These are phyloP conservation scores for Fomitopsis pulvina DNA, from an alignment of 768 basidiomycete genomes.

Conservation along the genomic window DNA sequence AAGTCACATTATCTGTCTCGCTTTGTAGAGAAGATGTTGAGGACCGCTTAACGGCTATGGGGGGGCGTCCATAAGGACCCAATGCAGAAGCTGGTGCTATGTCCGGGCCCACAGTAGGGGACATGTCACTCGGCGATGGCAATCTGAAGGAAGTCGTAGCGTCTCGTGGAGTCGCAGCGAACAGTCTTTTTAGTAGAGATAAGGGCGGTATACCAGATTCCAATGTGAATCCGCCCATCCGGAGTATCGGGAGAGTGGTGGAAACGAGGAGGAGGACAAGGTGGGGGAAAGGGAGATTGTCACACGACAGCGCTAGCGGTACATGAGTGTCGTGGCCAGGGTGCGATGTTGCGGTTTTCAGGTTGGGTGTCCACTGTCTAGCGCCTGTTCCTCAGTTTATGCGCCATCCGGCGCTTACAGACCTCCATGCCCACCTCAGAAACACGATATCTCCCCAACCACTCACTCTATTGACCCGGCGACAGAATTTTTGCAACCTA, in stretches of 20 bases:
- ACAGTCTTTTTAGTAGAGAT: conserved; percentile 2
- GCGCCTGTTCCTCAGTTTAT: too few relatives aligned
- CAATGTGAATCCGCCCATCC: conserved; percentile 11
- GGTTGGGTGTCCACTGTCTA: too few relatives aligned
- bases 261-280: background rate
- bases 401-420: too few relatives aligned
- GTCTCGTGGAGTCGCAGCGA: conserved; percentile 10
- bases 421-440: too few relatives aligned
- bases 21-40: conserved; percentile 13
- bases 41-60: conserved; percentile 6
- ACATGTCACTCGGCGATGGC: conserved; percentile 8
- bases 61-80: conserved; percentile 3
- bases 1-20: conserved; percentile 10
- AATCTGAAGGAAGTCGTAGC: conserved; percentile 4
- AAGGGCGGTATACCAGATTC: conserved; percentile 1
- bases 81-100: conserved; percentile 8
- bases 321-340: too few relatives aligned
- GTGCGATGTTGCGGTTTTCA: too few relatives aligned
- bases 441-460: too few relatives aligned
- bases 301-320: too few relatives aligned
- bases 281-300: too few relatives aligned
- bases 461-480: too few relatives aligned
- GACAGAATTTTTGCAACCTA: too few relatives aligned
- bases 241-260: conserved; percentile 13
- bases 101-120: conserved; percentile 17